Evolutionary conservation across 1,284 basidiomycete species (phyloP).

Genomic region (Moesziomyces sp.): DNA sequence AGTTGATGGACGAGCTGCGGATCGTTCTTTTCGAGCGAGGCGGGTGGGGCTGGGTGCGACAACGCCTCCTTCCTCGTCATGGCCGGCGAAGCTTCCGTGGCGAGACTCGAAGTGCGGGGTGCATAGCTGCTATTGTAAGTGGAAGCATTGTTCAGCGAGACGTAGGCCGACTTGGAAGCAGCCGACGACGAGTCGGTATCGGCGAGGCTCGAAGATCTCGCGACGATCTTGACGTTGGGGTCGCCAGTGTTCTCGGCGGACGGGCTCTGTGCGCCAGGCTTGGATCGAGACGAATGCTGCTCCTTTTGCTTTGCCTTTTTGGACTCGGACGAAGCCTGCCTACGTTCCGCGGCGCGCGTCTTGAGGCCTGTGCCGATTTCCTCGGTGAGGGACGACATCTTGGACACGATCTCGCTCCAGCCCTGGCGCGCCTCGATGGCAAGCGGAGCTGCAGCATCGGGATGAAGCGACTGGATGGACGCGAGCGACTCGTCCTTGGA

Average conservation of each 20-base stretch:
- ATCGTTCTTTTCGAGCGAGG: constrained; percentile 46
- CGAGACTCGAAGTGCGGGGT: constrained; percentile 30
- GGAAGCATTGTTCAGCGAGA: constrained; percentile 21
- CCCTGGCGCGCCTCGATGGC: constrained; percentile 54
- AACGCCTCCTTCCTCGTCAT: constrained; percentile 47
- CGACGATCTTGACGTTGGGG: constrained; percentile 24
- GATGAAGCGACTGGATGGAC: constrained; percentile 26
- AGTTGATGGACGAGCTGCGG: constrained; percentile 52
- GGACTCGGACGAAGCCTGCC: constrained; percentile 1
- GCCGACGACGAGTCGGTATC: constrained; percentile 31
- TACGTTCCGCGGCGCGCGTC: constrained; percentile 16
- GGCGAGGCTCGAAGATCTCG: constrained; percentile 34
- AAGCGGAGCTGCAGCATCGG: constrained; percentile 18
- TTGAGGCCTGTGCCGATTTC: constrained; percentile 17
- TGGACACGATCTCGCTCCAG: constrained; percentile 56
- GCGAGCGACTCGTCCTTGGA: constrained; percentile 17
- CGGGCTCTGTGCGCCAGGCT: neutral
- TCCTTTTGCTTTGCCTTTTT: neutral
- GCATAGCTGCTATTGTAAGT: constrained; percentile 18
- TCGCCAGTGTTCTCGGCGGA: constrained; percentile 5
- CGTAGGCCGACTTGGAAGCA: constrained; percentile 22
- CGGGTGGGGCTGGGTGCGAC: constrained; percentile 51
- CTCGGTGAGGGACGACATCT: constrained; percentile 34
- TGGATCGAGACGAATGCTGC: neutral
- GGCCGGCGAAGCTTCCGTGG: constrained; percentile 3